Base-by-base conservation (phyloP, 305 asterid genomes). In the Solanum aculeatissimum region DNA sequence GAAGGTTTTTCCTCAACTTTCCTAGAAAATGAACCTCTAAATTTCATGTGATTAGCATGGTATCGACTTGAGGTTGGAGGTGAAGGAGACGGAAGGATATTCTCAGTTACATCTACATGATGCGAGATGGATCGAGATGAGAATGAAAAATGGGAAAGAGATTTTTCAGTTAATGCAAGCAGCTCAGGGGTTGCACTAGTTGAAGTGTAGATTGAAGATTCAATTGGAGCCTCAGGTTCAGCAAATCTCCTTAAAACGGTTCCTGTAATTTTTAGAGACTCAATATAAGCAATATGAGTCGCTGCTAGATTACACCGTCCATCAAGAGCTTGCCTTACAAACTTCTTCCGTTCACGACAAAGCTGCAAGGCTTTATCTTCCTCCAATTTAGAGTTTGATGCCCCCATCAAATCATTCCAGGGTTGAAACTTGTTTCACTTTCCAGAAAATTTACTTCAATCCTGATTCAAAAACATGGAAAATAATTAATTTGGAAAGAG, bases 291-390 rank as follows among this genome's bases (percentile, higher is more conserved):
- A 87, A 93, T 85, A 87, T 97, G 99, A 83, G 94, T 93, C 60
- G 97, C 97, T 21, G 99, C 99, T 19, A 97, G 90, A 81, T 94
- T 92, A 85, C 99, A 97, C 91, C 99, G 92, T 71, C 98, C 97
- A 69, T 97, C 93, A 82, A 97, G 98, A 82, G 99, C 98, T 89
- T 94, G 98, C 89, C 94, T 94, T 92, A 97, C 93, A 82, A 97
- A 93, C 86, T 95, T 97, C 89, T 97, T 97, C 81, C 99, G 86
- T 72, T 97, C 97, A 23, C 98, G 98, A 86, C 99, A 97, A 83
- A 97, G 98, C 91, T 93, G 92, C 88, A 95, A 88, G 85, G 94
- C 93, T 83, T 94, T 93, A 90, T 95, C 98, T 89, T 97, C 99
- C 82, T 94, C 99, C 75, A 88, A 57, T 88, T 90, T 91, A 72